Evolutionary conservation across 768 basidiomycete genomes (phyloP).

Genomic region (Boletus sp.): DNA sequence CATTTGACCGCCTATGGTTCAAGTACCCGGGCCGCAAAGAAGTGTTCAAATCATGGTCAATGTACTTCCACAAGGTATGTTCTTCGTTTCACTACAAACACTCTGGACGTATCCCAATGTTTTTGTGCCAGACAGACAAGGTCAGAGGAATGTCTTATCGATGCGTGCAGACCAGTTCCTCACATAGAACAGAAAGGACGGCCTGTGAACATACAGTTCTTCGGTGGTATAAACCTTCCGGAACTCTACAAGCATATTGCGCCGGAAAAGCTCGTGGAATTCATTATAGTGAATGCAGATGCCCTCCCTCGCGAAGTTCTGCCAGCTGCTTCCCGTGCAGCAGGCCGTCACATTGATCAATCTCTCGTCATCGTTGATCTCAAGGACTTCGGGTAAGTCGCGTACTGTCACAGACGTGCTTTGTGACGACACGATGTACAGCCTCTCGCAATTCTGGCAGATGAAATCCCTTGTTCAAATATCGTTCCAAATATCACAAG

Average conservation of each 20-base stretch:
- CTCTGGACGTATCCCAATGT: neutral
- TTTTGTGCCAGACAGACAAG: constrained; percentile 57
- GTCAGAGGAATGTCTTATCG: constrained; percentile 30
- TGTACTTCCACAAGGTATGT: constrained; percentile 73
- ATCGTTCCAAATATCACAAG: constrained; percentile 73
- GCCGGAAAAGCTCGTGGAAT: constrained; percentile 61
- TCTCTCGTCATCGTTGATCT: constrained; percentile 67
- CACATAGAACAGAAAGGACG: constrained; percentile 52
- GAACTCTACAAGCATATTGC: constrained; percentile 55
- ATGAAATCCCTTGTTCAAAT: constrained; percentile 60
- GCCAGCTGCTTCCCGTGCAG: constrained; percentile 58
- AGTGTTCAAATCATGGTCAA: constrained; percentile 73
- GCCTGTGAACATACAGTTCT: constrained; percentile 64
- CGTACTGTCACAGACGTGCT: neutral
- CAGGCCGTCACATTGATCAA: constrained; percentile 47
- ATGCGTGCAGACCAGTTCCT: neutral
- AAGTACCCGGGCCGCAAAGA: constrained; percentile 69
- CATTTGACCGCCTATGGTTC: neutral
- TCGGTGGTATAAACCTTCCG: constrained; percentile 56
- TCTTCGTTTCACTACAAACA: neutral
- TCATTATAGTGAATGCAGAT: constrained; percentile 63
- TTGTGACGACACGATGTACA: constrained; percentile 22
- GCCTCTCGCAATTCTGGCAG: constrained; percentile 71
- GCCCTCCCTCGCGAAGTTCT: constrained; percentile 62
- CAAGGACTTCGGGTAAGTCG: constrained; percentile 61